These are phyloP conservation scores for Phalaenopsis aphrodite DNA, from an alignment of 106 monocot species.

Conservation along the genomic window DNA sequence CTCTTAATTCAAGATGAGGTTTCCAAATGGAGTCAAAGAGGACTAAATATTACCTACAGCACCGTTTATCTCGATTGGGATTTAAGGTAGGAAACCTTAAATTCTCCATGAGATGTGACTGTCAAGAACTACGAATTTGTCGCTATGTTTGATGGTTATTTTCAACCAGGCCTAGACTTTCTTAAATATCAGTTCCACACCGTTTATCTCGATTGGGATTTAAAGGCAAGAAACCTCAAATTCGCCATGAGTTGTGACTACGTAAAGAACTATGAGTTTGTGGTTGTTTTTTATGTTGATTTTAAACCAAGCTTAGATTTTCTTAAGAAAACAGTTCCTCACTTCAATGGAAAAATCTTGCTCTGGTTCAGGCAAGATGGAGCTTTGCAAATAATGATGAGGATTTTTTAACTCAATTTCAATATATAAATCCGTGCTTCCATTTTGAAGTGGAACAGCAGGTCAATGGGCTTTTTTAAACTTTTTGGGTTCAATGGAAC, in stretches of 20 bases:
- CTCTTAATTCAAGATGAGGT: constrained; percentile 9
- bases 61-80: constrained; percentile 9
- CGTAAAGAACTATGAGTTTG: constrained; percentile 18
- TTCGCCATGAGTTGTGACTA: constrained; percentile 19
- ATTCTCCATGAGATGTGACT: constrained; percentile 18
- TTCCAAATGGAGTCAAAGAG: constrained; percentile 9
- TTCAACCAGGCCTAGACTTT: constrained; percentile 19
- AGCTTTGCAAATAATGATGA: constrained; percentile 33
- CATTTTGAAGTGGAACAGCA: constrained; percentile 37
- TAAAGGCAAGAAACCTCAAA: constrained; percentile 20
- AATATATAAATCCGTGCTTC: constrained; percentile 20
- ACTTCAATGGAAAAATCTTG: constrained; percentile 15
- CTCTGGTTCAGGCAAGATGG: constrained; percentile 28
- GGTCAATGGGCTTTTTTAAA: constrained; percentile 24
- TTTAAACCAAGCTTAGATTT: constrained; percentile 19
- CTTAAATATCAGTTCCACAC: constrained; percentile 23
- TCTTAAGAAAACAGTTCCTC: constrained; percentile 24
- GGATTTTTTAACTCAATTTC: constrained; percentile 15
- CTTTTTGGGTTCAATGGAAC: neutral
- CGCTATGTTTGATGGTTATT: constrained; percentile 15
- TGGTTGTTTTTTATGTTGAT: constrained; percentile 15
- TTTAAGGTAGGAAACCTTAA: constrained; percentile 22
- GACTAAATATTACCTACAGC: constrained; percentile 12
- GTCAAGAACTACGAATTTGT: constrained; percentile 18
- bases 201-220: constrained; percentile 9